phyloP scores from a whole-genome alignment of 1,284 basidiomycete genomes.

The Mycosarcoma mackinlayi region DNA sequence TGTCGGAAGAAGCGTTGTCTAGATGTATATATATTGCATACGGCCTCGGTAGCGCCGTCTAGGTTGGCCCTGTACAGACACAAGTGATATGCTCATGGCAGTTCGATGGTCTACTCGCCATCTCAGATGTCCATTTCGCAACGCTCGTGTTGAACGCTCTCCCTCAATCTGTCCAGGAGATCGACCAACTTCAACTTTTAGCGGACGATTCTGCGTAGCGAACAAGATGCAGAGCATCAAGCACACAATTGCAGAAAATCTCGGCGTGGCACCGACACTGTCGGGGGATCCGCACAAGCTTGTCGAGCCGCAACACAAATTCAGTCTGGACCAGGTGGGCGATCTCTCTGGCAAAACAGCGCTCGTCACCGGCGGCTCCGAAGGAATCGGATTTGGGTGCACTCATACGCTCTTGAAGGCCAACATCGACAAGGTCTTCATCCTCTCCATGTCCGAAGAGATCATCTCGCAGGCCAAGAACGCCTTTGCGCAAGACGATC shows the following conservation, averaged over 20 bases:
- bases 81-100: too few relatives aligned
- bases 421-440: conserved; percentile 29
- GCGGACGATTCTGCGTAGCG: not conserved
- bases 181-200: too few relatives aligned
- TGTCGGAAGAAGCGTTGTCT: too few relatives aligned
- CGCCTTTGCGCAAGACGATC: conserved; percentile 23
- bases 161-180: too few relatives aligned
- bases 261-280: conserved; percentile 26
- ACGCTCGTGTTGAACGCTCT: too few relatives aligned
- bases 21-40: too few relatives aligned
- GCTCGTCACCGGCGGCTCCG: conserved; percentile 28
- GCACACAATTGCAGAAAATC: conserved; percentile 24
- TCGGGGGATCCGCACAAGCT: conserved; percentile 28
- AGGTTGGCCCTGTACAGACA: too few relatives aligned
- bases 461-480: conserved; percentile 27
- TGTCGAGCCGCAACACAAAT: conserved; percentile 21
- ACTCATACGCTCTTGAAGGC: conserved; percentile 32
- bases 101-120: too few relatives aligned
- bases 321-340: conserved; percentile 20
- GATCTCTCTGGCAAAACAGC: conserved; percentile 27
- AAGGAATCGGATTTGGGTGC: conserved; percentile 33
- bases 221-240: conserved; percentile 23
- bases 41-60: too few relatives aligned
- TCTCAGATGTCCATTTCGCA: too few relatives aligned
- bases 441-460: conserved; percentile 27